Evolutionary conservation across 2,329 filamentous ascomycete genomes (phyloP), one percentile per base, ranked within the genome.

Genomic region (Trichoderma polysporum): DNA sequence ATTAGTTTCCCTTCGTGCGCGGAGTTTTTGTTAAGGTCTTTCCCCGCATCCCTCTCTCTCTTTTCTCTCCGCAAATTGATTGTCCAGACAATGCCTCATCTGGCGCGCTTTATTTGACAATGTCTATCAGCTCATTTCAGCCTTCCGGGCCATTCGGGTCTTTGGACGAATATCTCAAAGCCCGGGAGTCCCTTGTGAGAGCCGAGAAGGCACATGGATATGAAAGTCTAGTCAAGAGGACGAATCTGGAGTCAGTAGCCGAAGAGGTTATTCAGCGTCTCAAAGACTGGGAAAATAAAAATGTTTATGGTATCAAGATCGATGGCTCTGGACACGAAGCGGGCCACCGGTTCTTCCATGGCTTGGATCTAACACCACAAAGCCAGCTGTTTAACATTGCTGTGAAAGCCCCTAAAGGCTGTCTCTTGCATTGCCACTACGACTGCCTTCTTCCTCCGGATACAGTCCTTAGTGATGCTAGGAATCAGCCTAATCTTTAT

Each of bases 351-450:
- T 63, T 63, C 22, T 45, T 63, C 12, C 59, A 63, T 41, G 49
- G 59, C n/a, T 12, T 63, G 10, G 49, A 53, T 53, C 25, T 63
- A 8, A 35, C 52, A 12, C 49, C 33, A 78, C 84, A 84, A 71
- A 97, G 92, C 17, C 89, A 89, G 74, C 83, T 97, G 22, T 98
- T 93, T 92, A 85, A 88, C 70, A 94, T 97, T 71, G 86, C 97
- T 13, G 86, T 89, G 67, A 86, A 83, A 71, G 92, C 98, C 91
- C 94, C 94, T 29, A 98, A 98, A 77, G 95, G 94, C 15, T 85
- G 90, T 10, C 82, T 97, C 29, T 80, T 97, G 67, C 94, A 98
- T 80, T 92, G 92, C 50, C 94, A 98, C 78, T 63, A 82, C 95
- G 75, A 91, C 96, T 77, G 93, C 93, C 59, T 53, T 4, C 25